A percentile compares a stretch with the other conserved stretches of the same genome.
phyloP scores from a whole-genome alignment of 768 basidiomycete species.

The Pisolithus tinctorius region DNA sequence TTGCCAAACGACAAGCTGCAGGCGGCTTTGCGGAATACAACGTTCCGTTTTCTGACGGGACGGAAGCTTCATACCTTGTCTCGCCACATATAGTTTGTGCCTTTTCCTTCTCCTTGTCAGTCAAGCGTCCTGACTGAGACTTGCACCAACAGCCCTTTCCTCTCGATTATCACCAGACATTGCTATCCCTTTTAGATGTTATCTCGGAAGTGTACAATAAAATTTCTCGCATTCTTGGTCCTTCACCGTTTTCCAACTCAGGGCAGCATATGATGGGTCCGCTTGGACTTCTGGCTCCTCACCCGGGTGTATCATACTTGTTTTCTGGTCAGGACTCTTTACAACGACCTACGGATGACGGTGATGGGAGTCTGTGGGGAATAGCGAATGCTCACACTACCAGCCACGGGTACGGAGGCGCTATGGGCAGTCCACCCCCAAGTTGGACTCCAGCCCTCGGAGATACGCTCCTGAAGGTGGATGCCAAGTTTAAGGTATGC shows the following conservation, averaged over 20 bases:
- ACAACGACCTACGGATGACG: constrained; percentile 32
- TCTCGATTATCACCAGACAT: constrained; percentile 83
- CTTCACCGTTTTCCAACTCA: constrained; percentile 65
- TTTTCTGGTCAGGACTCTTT: constrained; percentile 38
- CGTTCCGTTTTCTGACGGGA: constrained; percentile 49
- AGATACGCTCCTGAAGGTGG: constrained; percentile 75
- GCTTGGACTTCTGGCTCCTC: constrained; percentile 65
- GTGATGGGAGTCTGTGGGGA: constrained; percentile 60
- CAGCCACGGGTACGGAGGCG: constrained; percentile 23
- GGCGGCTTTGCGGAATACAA: constrained; percentile 55
- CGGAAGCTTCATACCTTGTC: constrained; percentile 65
- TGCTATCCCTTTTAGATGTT: constrained; percentile 83
- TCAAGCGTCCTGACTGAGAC: background rate
- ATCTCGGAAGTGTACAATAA: constrained; percentile 87
- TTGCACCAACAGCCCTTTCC: constrained; percentile 62
- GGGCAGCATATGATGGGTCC: constrained; percentile 74
- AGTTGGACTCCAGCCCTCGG: constrained; percentile 57
- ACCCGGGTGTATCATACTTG: constrained; percentile 78
- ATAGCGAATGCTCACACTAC: constrained; percentile 50
- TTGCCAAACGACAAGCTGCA: constrained; percentile 43
- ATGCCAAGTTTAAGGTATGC: constrained; percentile 76
- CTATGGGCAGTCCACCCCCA: constrained; percentile 45
- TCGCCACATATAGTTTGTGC: constrained; percentile 64
- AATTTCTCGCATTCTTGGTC: constrained; percentile 75
- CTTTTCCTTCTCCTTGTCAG: background rate